Percentiles rank a stretch among this genome's conserved stretches.
Conservation (phyloP, 2,329 filamentous ascomycete genomes). For the Sphaerulina vaccinii region DNA sequence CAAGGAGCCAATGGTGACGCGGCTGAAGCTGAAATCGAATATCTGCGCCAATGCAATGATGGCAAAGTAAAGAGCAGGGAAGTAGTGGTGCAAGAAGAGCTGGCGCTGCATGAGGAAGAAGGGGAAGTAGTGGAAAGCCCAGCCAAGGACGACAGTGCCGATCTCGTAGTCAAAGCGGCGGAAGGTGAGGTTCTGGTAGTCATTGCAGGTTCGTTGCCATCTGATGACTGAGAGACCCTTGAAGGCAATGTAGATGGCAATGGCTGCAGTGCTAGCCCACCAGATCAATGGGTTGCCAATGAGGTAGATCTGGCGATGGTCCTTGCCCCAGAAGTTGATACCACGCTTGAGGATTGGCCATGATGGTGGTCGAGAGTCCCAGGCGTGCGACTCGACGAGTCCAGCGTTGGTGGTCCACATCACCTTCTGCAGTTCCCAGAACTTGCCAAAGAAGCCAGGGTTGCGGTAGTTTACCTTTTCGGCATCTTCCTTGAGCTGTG, state of each 20-base stretch:
- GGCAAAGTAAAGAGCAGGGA: conserved; percentile 93
- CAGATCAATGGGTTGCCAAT: conserved; percentile 93
- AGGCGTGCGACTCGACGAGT: conserved; percentile 91
- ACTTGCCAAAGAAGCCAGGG: conserved; percentile 95
- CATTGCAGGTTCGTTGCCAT: conserved; percentile 90
- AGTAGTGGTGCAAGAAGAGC: conserved; percentile 97
- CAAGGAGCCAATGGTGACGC: conserved; percentile 55
- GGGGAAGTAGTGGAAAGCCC: conserved; percentile 98
- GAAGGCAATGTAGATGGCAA: conserved; percentile 75
- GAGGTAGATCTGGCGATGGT: conserved; percentile 93
- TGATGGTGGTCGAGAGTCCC: conserved; percentile 91
- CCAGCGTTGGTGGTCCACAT: conserved; percentile 99
- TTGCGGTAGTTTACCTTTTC: conserved; percentile 96
- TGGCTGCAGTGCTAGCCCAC: conserved; percentile 80
- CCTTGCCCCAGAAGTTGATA: conserved; percentile 98
- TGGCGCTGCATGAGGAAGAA: conserved; percentile 98
- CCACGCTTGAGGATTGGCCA: conserved; percentile 91
- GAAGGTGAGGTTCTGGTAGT: conserved; percentile 79
- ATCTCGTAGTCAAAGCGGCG: conserved; percentile 98
- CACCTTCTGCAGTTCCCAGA: conserved; percentile 93
- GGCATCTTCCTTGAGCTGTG: conserved; percentile 67
- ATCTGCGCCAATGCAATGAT: conserved; percentile 85
- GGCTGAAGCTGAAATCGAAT: conserved; percentile 79
- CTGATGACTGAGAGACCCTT: conserved; percentile 84
- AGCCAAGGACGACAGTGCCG: conserved; percentile 83